Evolutionary conservation across 768 basidiomycete genomes (phyloP).

Genomic region (Leucocoprinus leucothites): DNA sequence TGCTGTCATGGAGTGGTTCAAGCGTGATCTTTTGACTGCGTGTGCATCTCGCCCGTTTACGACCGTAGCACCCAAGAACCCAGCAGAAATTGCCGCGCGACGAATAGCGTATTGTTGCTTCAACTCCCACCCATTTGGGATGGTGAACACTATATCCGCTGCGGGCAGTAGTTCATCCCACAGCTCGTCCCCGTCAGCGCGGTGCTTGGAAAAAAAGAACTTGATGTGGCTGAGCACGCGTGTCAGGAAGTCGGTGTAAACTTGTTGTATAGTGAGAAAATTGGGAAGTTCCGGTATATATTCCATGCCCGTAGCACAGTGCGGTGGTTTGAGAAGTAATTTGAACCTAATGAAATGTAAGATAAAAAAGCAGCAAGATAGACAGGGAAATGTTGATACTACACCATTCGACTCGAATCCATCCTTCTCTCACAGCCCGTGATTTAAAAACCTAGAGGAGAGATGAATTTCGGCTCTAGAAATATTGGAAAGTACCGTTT

Average conservation of each 20-base stretch:
- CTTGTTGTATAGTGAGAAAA: not conserved
- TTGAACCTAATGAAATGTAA: not conserved
- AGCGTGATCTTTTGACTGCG: not conserved
- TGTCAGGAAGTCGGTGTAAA: not conserved
- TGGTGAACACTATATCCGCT: not conserved
- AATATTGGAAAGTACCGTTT: not conserved
- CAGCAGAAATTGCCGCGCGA: not conserved
- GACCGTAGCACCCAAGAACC: not conserved
- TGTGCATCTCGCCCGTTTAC: not conserved
- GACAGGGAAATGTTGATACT: not conserved
- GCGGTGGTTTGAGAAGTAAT: not conserved
- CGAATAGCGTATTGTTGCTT: not conserved
- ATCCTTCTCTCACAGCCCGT: not conserved
- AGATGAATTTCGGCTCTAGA: not conserved
- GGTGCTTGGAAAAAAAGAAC: not conserved
- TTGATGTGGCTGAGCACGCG: not conserved
- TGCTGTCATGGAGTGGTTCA: too few relatives aligned
- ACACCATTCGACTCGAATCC: not conserved
- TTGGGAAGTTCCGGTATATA: not conserved
- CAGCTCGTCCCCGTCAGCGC: not conserved
- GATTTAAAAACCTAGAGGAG: not conserved
- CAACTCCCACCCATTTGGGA: constrained; percentile 6
- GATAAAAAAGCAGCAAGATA: too few relatives aligned
- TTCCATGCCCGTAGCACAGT: not conserved
- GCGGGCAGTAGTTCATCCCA: not conserved